Percentiles rank a stretch among this genome's conserved stretches.
Evolutionary conservation across 2,329 filamentous ascomycete species (phyloP).

Genomic region (Hawksworthiomyces lignivorus): DNA sequence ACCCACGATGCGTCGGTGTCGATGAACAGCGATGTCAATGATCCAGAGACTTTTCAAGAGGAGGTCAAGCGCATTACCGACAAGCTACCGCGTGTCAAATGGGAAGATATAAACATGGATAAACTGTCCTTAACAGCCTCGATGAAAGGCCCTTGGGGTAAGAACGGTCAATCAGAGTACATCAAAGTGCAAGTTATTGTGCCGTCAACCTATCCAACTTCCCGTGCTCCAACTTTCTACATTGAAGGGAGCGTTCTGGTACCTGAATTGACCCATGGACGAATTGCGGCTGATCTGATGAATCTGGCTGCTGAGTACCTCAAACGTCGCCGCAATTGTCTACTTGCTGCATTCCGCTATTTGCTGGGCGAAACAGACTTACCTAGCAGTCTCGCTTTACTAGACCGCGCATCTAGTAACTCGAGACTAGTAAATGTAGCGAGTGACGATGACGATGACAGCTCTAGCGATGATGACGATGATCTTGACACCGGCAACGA

Average conservation of each 20-base stretch:
- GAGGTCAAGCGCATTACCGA: constrained; percentile 56
- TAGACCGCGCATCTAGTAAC: constrained; percentile 45
- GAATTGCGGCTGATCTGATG: constrained; percentile 47
- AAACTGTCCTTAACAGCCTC: constrained; percentile 51
- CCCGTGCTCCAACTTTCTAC: constrained; percentile 48
- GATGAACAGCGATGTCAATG: constrained; percentile 44
- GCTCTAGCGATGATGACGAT: constrained; percentile 46
- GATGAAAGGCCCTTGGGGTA: constrained; percentile 57
- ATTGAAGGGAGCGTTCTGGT: constrained; percentile 58
- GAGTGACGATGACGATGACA: constrained; percentile 55
- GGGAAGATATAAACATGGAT: constrained; percentile 59
- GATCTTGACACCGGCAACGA: constrained; percentile 62
- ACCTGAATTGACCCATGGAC: constrained; percentile 45
- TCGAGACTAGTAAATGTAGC: constrained; percentile 36
- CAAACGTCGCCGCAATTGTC: constrained; percentile 51
- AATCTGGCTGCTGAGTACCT: constrained; percentile 49
- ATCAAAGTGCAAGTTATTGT: constrained; percentile 56
- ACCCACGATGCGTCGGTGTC: constrained; percentile 47
- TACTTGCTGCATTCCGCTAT: constrained; percentile 55
- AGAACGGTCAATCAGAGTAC: constrained; percentile 48
- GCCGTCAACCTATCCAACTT: constrained; percentile 50
- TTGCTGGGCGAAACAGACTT: constrained; percentile 56
- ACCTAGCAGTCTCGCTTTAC: constrained; percentile 51
- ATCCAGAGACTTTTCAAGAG: constrained; percentile 55
- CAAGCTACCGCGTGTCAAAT: constrained; percentile 56